Evolutionary conservation across 768 basidiomycete genomes (phyloP).

Genomic region (Amanita jacksonii): DNA sequence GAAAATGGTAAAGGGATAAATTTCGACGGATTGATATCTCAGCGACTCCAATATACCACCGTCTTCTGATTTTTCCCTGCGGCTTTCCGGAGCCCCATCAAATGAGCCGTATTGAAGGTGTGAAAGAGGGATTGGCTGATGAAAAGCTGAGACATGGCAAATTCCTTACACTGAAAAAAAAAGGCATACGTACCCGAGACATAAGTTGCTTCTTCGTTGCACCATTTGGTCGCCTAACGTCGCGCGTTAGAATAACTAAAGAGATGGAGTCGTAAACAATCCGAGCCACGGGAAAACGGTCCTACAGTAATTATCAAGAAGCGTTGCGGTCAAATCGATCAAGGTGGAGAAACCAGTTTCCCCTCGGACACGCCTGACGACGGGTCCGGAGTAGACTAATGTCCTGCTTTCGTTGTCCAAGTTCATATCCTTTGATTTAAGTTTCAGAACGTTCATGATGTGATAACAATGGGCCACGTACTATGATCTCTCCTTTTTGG

Average conservation of each 20-base stretch:
- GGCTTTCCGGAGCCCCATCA: conserved; percentile 44
- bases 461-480: too few relatives aligned
- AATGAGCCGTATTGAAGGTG: conserved; percentile 70
- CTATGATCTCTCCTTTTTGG: conserved; percentile 75
- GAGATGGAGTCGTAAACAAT: not conserved
- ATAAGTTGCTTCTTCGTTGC: conserved; percentile 42
- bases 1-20: conserved; percentile 74
- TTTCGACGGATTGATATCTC: conserved; percentile 38
- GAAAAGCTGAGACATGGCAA: too few relatives aligned
- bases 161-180: not conserved
- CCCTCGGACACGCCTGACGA: conserved; percentile 49
- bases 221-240: conserved; percentile 45
- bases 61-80: conserved; percentile 55
- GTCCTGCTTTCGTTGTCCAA: conserved; percentile 68
- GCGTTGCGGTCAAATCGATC: conserved; percentile 54
- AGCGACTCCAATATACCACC: conserved; percentile 47
- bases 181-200: conserved; percentile 45
- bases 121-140: conserved; percentile 69
- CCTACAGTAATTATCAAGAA: conserved; percentile 75
- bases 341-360: conserved; percentile 66
- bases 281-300: not conserved
- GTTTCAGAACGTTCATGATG: too few relatives aligned
- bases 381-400: conserved; percentile 54
- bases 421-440: conserved; percentile 8
- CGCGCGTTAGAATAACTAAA: conserved; percentile 57